phyloP scores from a whole-genome alignment of 2,329 filamentous ascomycete genomes.

The Scedosporium aurantiacum region DNA sequence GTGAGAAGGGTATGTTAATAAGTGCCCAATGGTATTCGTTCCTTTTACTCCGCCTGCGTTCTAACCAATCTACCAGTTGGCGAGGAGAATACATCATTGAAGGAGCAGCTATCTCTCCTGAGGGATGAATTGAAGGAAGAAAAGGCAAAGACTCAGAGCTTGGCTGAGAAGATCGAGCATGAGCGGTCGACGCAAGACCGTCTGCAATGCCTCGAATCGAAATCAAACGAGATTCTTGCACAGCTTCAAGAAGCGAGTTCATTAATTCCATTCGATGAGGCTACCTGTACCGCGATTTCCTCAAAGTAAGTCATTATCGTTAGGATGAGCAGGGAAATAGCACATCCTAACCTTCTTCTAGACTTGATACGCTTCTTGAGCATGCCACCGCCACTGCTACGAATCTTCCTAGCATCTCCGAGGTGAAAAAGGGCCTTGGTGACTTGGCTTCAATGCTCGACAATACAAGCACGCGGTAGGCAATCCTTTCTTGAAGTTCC shows the following conservation, averaged over 20 bases:
- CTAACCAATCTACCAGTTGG: slow-evolving; percentile 1
- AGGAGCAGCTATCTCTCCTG: not conserved
- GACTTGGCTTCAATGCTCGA: not conserved
- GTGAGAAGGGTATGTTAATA: not conserved
- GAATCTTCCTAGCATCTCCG: not conserved
- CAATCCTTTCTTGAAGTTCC: not conserved
- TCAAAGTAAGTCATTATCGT: not conserved
- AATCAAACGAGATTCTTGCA: slow-evolving; percentile 2
- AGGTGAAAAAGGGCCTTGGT: not conserved
- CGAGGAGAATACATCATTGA: slow-evolving; percentile 1
- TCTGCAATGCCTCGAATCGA: not conserved
- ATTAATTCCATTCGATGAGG: not conserved
- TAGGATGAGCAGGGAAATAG: not conserved
- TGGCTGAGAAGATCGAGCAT: not conserved
- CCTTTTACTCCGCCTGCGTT: too few relatives aligned
- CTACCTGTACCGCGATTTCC: not conserved
- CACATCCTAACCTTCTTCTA: not conserved
- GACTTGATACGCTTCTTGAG: slow-evolving; percentile 1
- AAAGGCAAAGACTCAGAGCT: not conserved
- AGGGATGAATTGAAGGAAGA: not conserved
- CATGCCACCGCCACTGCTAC: not conserved
- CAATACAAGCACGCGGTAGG: not conserved
- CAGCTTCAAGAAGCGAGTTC: slow-evolving; percentile 5
- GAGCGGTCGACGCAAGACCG: not conserved
- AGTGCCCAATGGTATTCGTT: not conserved